Base-by-base conservation (phyloP, 1,284 basidiomycete genomes). In the Sporisorium graminicola region DNA sequence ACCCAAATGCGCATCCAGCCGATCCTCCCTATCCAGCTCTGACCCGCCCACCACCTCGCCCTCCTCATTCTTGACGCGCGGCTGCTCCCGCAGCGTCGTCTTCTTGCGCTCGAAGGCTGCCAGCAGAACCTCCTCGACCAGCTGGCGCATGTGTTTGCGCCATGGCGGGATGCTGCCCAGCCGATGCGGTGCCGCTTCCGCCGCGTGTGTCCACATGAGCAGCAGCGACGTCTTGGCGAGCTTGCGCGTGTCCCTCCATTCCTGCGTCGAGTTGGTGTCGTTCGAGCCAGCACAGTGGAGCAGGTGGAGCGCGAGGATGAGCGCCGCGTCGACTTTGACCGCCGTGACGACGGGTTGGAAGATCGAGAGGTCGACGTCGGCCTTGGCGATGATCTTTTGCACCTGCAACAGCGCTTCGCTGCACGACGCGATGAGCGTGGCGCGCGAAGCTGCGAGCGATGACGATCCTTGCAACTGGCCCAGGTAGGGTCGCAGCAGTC, bases 351-450 rank as follows among this genome's bases (percentile, higher is more conserved):
- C 24, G 5, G 73, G 67, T n/a, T 58, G 47, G n/a, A 75, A 75
- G 64, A 75, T 64, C 16, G 73, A 75, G 10, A 75, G 58, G 12
- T 75, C 64, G 5, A 75, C 67, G 16, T 70, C 64, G 29, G 73
- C 52, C 2, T 53, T 56, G 0, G 73, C 53, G 27, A 49, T 35
- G 61, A 75, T 75, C 50, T 60, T 66, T 6, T 66, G 59, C 6
- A 70, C 57, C 37, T 70, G 60, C 13, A 56, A 18, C 10, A 75
- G 46, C 13, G 73, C 63, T 29, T 75, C 67, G n/a, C 22, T 55
- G 56, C 68, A 68, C 14, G 68, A 76, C 2, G 54, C 29, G 58
- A 65, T 42, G n/a, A 71, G 60, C 2, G 65, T 52, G 20, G 18
- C 27, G 9, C 49, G 59, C 24, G 64, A 60, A 0, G 54, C 60